Evolutionary conservation across 805 yeast species (phyloP).

Genomic region (Hanseniaspora jakobsenii): DNA sequence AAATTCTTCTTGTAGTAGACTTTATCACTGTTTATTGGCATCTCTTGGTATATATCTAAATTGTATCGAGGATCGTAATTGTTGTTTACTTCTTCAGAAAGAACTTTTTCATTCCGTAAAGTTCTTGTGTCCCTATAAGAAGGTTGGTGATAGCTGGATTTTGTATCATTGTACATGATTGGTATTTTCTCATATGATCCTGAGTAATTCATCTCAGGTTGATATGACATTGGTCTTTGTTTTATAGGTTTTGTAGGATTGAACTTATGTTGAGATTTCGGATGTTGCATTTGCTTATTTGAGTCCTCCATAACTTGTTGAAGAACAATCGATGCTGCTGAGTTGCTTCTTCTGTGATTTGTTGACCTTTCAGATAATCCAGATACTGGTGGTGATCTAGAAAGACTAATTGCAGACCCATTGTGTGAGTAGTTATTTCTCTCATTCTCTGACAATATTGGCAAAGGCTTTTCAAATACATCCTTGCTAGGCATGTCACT

Average conservation of each 20-base stretch:
- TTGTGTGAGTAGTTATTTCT: neutral
- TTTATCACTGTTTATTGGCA: constrained; percentile 8
- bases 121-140: no score
- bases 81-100: no score
- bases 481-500: no score
- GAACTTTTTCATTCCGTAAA: no score
- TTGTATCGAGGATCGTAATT: no score
- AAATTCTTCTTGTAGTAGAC: neutral
- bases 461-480: constrained; percentile 7
- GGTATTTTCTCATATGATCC: no score
- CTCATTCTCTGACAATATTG: constrained; percentile 9
- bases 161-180: no score
- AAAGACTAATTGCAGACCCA: neutral
- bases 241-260: constrained; percentile 39
- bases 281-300: constrained; percentile 4
- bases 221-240: constrained; percentile 77
- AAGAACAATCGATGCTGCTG: constrained; percentile 53
- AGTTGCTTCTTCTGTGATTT: constrained; percentile 30
- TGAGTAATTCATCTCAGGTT: constrained; percentile 33
- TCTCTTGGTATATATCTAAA: no score
- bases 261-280: constrained; percentile 15
- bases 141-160: no score
- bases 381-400: neutral
- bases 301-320: constrained; percentile 66
- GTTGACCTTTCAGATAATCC: neutral